phyloP scores from a whole-genome alignment of 805 yeast species.

The Metschnikowia peoriensis region DNA sequence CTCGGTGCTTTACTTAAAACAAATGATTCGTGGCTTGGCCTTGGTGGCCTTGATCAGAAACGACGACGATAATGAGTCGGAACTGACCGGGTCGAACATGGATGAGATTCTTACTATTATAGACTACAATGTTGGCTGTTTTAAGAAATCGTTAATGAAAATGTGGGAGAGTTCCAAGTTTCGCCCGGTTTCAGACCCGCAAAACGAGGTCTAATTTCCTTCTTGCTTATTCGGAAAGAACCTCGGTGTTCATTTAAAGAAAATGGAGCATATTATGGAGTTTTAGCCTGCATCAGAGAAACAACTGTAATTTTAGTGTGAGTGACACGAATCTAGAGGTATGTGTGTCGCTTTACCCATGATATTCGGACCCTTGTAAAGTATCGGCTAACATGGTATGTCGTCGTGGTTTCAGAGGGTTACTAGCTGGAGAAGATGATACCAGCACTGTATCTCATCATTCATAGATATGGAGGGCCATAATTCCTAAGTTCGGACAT shows the following conservation, averaged over 20 bases:
- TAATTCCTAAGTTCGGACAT: no score
- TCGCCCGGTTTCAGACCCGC: conserved; percentile 4
- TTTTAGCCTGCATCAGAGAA: no score
- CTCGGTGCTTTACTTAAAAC: conserved; percentile 75
- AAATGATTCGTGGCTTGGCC: conserved; percentile 91
- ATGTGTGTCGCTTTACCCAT: no score
- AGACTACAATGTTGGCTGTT: conserved; percentile 83
- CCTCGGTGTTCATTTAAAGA: not conserved
- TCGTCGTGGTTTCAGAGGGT: no score
- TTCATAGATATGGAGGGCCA: no score
- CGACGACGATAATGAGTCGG: conserved; percentile 39
- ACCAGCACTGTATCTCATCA: no score
- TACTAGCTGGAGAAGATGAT: no score
- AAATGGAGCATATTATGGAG: no score
- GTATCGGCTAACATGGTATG: no score
- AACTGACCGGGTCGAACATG: conserved; percentile 21
- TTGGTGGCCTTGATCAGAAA: conserved; percentile 81
- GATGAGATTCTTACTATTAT: conserved; percentile 59
- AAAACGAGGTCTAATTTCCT: not conserved
- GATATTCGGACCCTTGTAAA: no score
- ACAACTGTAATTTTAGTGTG: no score
- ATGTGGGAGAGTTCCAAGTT: conserved; percentile 55
- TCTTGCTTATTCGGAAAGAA: not conserved
- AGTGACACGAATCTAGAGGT: no score
- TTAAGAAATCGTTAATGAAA: conserved; percentile 71